Evolutionary conservation across 2,329 filamentous ascomycete species (phyloP), one percentile per base, ranked within the genome.

Genomic region (Penicillium sp.): DNA sequence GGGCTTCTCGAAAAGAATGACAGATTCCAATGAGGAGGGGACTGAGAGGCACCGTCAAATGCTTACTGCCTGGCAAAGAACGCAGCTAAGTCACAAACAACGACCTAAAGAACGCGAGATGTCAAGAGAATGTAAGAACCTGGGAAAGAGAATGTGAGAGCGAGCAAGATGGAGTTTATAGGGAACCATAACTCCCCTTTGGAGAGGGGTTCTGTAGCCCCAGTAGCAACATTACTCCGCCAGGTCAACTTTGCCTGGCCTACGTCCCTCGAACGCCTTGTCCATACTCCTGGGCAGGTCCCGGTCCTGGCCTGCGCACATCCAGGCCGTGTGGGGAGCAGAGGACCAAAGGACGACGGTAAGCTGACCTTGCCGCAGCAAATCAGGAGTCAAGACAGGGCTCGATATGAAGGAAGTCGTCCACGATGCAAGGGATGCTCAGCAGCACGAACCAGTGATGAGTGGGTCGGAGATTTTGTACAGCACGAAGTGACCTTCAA

Each of bases 61-160:
- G 70, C 69, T 73, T 73, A 67, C 69, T 67, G 66, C 66, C 72
- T 66, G 67, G 66, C 68, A 72, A 73, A 73, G 69, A 72, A 73
- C 72, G 71, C 70, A 73, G 68, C 66, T 66, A 67, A 67, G 63
- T 67, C 65, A 65, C 69, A 67, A 70, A 67, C 60, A 69, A 61
- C 65, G 63, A 66, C 69, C 59, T 65, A 73, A 50, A 75, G 72
- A 73, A 75, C 73, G 73, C 67, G 71, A 70, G 65, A 67, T 64
- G 66, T 64, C 67, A 72, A 72, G 73, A 76, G 73, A 76, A 76
- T 76, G 74, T 75, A 71, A 73, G 73, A 70, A 70, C 65, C 70
- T 74, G 67, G 63, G 69, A 73, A 73, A 75, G 73, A 76, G 74
- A 76, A 76, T 76, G 74, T 75, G 71, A 68, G 72, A 74, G 74